Base-by-base conservation (phyloP, 495 filamentous ascomycete species). In the Terfezia boudieri region DNA sequence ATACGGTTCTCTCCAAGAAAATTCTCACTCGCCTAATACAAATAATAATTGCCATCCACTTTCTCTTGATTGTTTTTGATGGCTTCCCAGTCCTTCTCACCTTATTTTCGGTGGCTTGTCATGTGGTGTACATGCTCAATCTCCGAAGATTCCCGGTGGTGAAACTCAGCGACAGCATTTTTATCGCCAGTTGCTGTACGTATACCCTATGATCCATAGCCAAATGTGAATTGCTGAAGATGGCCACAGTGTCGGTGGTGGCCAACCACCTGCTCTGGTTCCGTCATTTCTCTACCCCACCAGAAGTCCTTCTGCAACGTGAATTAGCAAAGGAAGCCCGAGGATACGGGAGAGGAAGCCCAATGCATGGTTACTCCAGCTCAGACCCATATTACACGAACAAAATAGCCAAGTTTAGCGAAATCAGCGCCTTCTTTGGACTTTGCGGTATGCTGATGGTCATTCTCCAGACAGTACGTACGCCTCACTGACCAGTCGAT, bases 221-320 rank as follows among this genome's bases (percentile, higher is more conserved):
- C 7, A 5, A n/a, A 32, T 32, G 26, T 7, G 0, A 32, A 32
- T 32, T 4, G 26, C 26, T 32, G 26, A 32, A 32, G 26, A 32
- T 32, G 26, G 26, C 26, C 26, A 32, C 26, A 32, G 74, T 79
- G 11, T 75, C 95, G 41, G 90, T 98, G 41, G 68, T 92, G 16
- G 57, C 82, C n/a, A 95, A 98, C 68, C 90, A 98, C 67, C 92
- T 83, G 70, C 74, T 95, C 51, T 98, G 90, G 89, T 96, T 98
- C 71, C 79, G 76, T 46, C 82, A 94, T 67, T 96, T 98, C 68
- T 89, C 85, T 17, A 70, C 73, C 53, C 72, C 76, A 11, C 75
- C 71, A 43, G 64, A 70, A 26, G n/a, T 26, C 49, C 49, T 32
- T 12, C 6, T n/a, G 22, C n/a, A 32, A 32, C 49, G 26, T 23